Evolutionary conservation across 2,329 filamentous ascomycete species (phyloP).

Genomic region (Annulohypoxylon truncatum): DNA sequence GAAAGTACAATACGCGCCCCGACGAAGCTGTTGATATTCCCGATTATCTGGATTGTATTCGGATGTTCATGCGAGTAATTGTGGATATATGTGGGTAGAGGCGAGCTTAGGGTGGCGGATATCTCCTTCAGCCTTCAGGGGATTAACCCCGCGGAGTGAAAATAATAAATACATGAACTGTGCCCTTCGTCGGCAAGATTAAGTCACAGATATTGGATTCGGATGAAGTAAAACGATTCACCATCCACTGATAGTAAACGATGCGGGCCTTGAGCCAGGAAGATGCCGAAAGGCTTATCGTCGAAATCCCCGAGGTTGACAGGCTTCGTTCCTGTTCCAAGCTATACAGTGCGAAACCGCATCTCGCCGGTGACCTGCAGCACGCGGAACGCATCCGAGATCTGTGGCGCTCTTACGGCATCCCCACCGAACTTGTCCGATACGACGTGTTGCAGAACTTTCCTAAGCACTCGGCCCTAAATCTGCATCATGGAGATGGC

Average conservation of each 20-base stretch:
- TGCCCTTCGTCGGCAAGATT: neutral
- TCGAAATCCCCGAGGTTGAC: conserved; percentile 31
- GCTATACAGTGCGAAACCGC: conserved; percentile 38
- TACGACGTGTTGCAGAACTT: conserved; percentile 69
- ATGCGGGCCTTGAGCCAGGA: conserved; percentile 35
- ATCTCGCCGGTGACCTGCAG: conserved; percentile 42
- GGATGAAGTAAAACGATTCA: neutral
- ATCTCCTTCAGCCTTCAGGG: conserved; percentile 19
- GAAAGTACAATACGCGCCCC: conserved; percentile 45
- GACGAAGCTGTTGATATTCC: conserved; percentile 46
- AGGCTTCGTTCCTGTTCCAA: conserved; percentile 41
- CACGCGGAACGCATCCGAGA: conserved; percentile 42
- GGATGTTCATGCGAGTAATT: conserved; percentile 46
- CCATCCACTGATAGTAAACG: neutral
- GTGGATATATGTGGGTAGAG: conserved; percentile 43
- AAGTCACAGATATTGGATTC: neutral
- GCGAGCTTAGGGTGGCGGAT: neutral
- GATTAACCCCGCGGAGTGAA: neutral
- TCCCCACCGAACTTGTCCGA: conserved; percentile 45
- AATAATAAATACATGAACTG: conserved; percentile 8
- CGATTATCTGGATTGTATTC: conserved; percentile 45
- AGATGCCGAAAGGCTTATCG: conserved; percentile 42
- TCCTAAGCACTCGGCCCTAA: conserved; percentile 54
- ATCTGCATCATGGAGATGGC: conserved; percentile 24
- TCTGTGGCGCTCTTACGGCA: conserved; percentile 42